Percentiles rank a stretch among this genome's conserved stretches.
Conservation (phyloP, 2,329 filamentous ascomycete species). For the Cordyceps cicadae region DNA sequence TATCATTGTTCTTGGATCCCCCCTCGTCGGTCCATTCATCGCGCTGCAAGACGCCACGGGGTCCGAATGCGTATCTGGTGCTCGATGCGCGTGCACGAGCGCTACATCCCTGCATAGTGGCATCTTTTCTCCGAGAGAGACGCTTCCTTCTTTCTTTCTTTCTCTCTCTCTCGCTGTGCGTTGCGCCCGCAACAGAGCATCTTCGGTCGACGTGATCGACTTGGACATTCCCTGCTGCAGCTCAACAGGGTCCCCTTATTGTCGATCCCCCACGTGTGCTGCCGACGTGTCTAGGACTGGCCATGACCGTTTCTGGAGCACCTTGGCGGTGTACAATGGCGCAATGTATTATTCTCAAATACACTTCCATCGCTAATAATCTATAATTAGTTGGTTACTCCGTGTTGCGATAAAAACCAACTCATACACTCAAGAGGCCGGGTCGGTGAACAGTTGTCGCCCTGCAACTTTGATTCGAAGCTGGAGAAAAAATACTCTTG, state of each 20-base stretch:
- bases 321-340: neutral
- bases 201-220: neutral
- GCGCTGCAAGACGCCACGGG: slow-evolving; percentile 3
- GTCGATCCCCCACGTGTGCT: neutral
- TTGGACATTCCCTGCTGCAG: neutral
- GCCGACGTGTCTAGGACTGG: neutral
- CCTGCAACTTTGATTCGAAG: too few relatives aligned
- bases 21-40: slow-evolving; percentile 1
- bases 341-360: neutral
- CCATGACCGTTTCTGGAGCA: neutral
- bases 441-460: too few relatives aligned
- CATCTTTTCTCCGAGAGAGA: neutral
- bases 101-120: neutral
- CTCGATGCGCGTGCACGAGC: neutral
- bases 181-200: neutral
- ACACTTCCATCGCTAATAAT: neutral
- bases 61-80: slow-evolving; percentile 1
- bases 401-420: neutral
- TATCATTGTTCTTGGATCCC: neutral
- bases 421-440: too few relatives aligned
- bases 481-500: too few relatives aligned
- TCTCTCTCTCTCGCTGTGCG: too few relatives aligned
- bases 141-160: neutral
- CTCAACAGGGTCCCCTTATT: neutral
- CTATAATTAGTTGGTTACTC: neutral